A percentile compares a stretch with the other conserved stretches of the same genome.
Conservation (phyloP, 177 flowering plant genomes). For the Vitis hybrid region DNA sequence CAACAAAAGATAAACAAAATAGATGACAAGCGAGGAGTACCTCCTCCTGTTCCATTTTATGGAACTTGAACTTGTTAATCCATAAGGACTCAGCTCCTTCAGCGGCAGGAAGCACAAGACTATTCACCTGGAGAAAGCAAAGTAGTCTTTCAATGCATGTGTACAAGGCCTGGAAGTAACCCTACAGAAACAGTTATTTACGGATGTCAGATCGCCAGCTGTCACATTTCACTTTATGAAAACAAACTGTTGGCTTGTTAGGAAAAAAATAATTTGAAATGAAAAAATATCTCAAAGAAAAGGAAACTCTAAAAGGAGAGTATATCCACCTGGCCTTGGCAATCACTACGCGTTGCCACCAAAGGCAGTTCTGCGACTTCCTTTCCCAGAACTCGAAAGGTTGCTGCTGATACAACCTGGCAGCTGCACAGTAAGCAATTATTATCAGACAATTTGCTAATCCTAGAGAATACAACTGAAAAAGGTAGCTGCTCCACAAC, state of each 20-base stretch:
- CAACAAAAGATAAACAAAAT: background rate
- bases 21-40: background rate
- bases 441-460: background rate
- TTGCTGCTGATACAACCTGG: slow-evolving; percentile 70
- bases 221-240: background rate
- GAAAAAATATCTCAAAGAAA: too few species aligned
- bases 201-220: background rate
- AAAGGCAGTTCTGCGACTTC: slow-evolving; percentile 92
- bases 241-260: background rate
- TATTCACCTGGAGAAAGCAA: too few species aligned
- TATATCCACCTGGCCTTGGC: slow-evolving; percentile 68
- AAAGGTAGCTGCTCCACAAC: too few species aligned
- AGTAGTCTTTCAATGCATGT: background rate
- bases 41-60: too few species aligned
- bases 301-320: background rate
- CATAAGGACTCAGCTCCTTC: too few species aligned
- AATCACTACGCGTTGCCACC: slow-evolving; percentile 72
- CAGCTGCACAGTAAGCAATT: slow-evolving; percentile 47
- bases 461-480: background rate
- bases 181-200: slow-evolving; percentile 37
- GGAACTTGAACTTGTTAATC: too few species aligned
- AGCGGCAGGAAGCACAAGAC: too few species aligned
- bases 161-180: slow-evolving; percentile 59
- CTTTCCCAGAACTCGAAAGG: slow-evolving; percentile 70
- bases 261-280: background rate